A percentile compares a stretch with the other conserved stretches of the same genome.
phyloP scores from a whole-genome alignment of 352 stramenopile species.

The Phytophthora niederhauseri region DNA sequence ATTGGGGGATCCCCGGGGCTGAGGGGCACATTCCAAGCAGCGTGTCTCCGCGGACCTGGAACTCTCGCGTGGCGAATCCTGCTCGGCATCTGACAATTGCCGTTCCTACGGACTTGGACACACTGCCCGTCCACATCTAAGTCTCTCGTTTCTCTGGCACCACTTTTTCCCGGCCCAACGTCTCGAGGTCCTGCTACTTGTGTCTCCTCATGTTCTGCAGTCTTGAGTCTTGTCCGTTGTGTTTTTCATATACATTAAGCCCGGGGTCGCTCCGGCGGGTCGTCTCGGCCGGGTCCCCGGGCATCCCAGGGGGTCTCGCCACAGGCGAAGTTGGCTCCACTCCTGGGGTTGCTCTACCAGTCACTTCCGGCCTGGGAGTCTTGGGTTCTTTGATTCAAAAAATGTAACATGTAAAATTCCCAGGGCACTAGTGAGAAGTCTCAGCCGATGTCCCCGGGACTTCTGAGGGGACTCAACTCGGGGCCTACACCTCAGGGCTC shows the following conservation, averaged over 20 bases:
- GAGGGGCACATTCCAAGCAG: not conserved
- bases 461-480: not conserved
- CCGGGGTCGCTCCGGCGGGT: not conserved
- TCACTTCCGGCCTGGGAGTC: not conserved
- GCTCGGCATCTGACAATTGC: not conserved
- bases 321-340: not conserved
- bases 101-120: not conserved
- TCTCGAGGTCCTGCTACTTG: not conserved
- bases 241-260: not conserved
- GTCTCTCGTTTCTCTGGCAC: too few relatives aligned
- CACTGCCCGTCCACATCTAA: not conserved
- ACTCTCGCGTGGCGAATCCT: not conserved
- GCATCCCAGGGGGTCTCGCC: not conserved
- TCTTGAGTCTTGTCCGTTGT: not conserved
- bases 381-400: not conserved
- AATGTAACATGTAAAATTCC: not conserved
- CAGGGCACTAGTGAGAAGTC: not conserved
- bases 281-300: not conserved
- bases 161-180: not conserved
- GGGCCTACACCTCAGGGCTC: not conserved
- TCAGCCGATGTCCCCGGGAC: too few relatives aligned
- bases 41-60: not conserved
- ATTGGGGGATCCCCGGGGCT: not conserved
- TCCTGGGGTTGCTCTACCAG: not conserved
- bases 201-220: not conserved